Evolutionary conservation across 2,329 filamentous ascomycete species (phyloP), one percentile per base, ranked within the genome.

Genomic region (Fusarium chuoi): DNA sequence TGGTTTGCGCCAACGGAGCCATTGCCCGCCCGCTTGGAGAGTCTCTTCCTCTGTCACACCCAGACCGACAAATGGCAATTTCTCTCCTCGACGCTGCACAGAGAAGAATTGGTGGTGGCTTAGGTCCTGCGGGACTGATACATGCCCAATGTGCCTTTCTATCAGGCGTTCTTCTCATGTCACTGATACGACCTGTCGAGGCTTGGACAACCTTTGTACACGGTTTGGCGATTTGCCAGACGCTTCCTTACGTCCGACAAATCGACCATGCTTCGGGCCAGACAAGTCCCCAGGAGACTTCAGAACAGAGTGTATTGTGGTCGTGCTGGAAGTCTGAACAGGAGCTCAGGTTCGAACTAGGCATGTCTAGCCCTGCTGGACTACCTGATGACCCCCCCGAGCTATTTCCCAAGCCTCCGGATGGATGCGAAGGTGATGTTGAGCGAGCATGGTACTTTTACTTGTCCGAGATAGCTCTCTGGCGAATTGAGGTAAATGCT

Each of bases 51-150:
- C 7, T 26, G 5, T 45, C 42, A 26, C 42, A 45, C 7, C 7
- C 42, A 45, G 42, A 45, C 17, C n/a, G 42, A 13, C n/a, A 12
- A 20, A 45, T 45, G 24, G 42, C 42, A 11, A 45, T 45, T 45
- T 45, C 11, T 3, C 24, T 45, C 6, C 18, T 45, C 0, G 24
- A 20, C 0, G 24, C 42, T 9, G 42, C 24, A 4, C n/a, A 26
- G 11, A 45, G 17, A 45, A 45, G 42, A 45, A 17, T 45, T 20
- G 6, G 42, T 26, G 42, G 42, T 11, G 42, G 42, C 24, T 26
- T 45, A 13, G 42, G 42, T 26, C 42, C 42, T 7, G 7, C 17
- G n/a, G n/a, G 42, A 18, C 42, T 45, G 11, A 45, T 45, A 26
- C 42, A 45, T 18, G 42, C 42, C 18, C 42, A 45, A 17, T 45